A percentile compares a stretch with the other conserved stretches of the same genome.
These are phyloP conservation scores for Apiospora phragmitis DNA, from an alignment of 2,329 filamentous ascomycete genomes.

Conservation along the genomic window DNA sequence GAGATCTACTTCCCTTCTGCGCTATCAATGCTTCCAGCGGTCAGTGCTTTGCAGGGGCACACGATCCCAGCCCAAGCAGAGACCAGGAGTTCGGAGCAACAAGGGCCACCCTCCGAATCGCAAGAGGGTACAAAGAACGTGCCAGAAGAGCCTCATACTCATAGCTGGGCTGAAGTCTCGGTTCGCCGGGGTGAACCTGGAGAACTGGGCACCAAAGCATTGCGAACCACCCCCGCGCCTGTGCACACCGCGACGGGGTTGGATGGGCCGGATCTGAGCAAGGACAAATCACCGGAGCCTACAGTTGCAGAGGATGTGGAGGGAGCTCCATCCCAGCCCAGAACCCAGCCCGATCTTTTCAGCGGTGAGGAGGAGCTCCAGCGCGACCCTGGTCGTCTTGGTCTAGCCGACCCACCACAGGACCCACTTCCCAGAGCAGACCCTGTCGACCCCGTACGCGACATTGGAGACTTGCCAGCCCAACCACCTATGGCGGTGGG, in stretches of 20 bases:
- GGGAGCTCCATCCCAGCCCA: constrained; percentile 21
- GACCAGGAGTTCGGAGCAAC: not conserved
- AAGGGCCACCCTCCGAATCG: not conserved
- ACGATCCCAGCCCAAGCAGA: not conserved
- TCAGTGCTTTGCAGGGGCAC: not conserved
- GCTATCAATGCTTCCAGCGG: not conserved
- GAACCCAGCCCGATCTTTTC: constrained; percentile 21
- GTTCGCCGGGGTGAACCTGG: not conserved
- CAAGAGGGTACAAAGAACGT: not conserved
- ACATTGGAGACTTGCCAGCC: constrained; percentile 21
- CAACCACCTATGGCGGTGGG: constrained; percentile 20
- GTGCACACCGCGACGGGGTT: not conserved
- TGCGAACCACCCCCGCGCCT: not conserved
- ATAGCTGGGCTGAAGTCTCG: not conserved
- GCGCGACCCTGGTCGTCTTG: constrained; percentile 21
- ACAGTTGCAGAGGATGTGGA: constrained; percentile 19
- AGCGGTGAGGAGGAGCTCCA: constrained; percentile 26
- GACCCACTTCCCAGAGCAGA: constrained; percentile 18
- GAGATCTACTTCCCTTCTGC: constrained; percentile 1
- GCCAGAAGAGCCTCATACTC: constrained; percentile 1
- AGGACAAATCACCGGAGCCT: constrained; percentile 17
- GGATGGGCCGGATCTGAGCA: constrained; percentile 16
- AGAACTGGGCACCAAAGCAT: not conserved
- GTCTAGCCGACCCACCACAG: constrained; percentile 18
- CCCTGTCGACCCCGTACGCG: constrained; percentile 8